phyloP scores from a whole-genome alignment of 2,329 filamentous ascomycete genomes.

The Fusarium cicatricum region DNA sequence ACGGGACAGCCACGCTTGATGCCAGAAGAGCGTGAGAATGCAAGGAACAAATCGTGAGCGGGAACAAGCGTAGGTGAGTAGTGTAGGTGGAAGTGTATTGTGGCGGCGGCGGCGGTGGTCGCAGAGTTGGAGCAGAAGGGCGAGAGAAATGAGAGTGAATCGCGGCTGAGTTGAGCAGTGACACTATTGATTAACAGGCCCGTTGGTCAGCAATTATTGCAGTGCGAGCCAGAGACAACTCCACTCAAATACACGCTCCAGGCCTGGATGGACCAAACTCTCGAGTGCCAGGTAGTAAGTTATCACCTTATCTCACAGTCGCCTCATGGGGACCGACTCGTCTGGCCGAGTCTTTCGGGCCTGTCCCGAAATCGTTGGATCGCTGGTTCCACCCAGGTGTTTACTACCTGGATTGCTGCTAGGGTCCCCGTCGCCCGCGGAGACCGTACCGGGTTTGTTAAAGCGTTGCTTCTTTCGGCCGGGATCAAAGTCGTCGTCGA shows the following conservation, averaged over 20 bases:
- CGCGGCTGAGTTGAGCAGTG: neutral
- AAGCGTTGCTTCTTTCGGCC: too few species aligned
- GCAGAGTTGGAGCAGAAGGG: too few species aligned
- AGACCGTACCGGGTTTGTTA: too few species aligned
- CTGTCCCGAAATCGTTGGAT: constrained; percentile 12
- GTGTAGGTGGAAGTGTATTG: neutral
- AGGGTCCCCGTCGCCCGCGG: constrained; percentile 19
- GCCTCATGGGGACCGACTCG: constrained; percentile 24
- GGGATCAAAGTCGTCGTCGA: too few species aligned
- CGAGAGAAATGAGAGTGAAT: neutral
- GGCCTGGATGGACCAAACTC: constrained; percentile 1
- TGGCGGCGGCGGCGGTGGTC: constrained; percentile 2
- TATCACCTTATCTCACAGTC: constrained; percentile 30
- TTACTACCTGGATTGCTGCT: constrained; percentile 24
- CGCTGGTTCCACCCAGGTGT: constrained; percentile 18
- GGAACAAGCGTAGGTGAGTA: too few species aligned
- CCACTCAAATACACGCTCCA: neutral
- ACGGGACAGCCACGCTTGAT: constrained; percentile 9
- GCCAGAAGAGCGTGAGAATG: neutral
- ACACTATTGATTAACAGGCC: too few species aligned
- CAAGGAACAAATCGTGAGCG: neutral
- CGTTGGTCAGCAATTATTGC: neutral
- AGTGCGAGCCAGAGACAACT: neutral
- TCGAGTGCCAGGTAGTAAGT: neutral
- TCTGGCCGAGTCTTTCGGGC: constrained; percentile 1